phyloP scores from a whole-genome alignment of 129 eudicot genomes.

The sunflower (Helianthus annuus) region HanXRQr2.0-SUNRISE NC_035444.2:153332597-153333096 shows the following conservation, averaged over 20 bases:
- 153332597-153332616: not conserved
- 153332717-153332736: constrained; percentile 19
- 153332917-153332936: too few species aligned
- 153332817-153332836: too few species aligned
- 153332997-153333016: not conserved
- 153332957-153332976: too few species aligned
- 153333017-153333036: not conserved
- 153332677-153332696: constrained; percentile 28
- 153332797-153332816: not conserved
- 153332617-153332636: not conserved
- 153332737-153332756: not conserved
- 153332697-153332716: constrained; percentile 7
- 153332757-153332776: not conserved
- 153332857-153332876: not conserved
- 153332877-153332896: not conserved
- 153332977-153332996: too few species aligned
- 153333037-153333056: too few species aligned
- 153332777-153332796: not conserved
- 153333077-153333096: too few species aligned
- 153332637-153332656: not conserved
- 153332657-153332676: constrained; percentile 18
- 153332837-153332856: not conserved
- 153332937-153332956: too few species aligned
- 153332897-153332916: not conserved
- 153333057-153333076: too few species aligned